Evolutionary conservation across 352 stramenopile species (phyloP), one percentile per base, ranked within the genome.

Genomic region (Phytophthora litchii): DNA sequence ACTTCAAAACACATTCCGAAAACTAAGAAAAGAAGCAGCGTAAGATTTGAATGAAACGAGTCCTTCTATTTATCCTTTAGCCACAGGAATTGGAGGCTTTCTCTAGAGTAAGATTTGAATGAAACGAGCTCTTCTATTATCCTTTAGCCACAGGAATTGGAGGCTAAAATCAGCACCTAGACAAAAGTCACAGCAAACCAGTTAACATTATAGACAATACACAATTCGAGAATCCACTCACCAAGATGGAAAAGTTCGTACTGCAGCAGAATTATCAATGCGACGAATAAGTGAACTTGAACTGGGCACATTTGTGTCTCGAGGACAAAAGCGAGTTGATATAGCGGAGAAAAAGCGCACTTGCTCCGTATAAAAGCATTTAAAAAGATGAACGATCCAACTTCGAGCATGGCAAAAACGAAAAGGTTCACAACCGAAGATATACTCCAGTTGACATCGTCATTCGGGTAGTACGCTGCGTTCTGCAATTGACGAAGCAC

Each of bases 271-370:
- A 36, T 21, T 1, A 57, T 20, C 13, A 43, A 2, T 11, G 14
- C 36, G 2, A 48, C 11, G n/a, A 57, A 63, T 0, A 63, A 19
- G 9, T 32, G 10, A 8, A n/a, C 27, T 42, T 62, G 58, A 1
- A 67, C 50, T 0, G 23, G 10, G 8, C 16, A 49, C 21, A 55
- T 16, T 45, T 83, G 67, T 0, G 49, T 74, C 36, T 74, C 53
- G 4, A 83, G 57, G 27, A 77, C 71, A 19, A 80, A 83, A 6
- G 53, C 64, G 10, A 83, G 54, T 12, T 74, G 68, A 6, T 56
- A 53, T 1, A 78, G 21, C 7, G 67, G 50, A 6, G 67, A 75
- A 14, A 80, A 52, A 2, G 16, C n/a, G 13, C 74, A 67, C 32
- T 66, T 67, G 11, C 50, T 55, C 19, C 65, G 23, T 5, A 83